Base-by-base conservation (phyloP, 768 basidiomycete species). In the Aureoboletus auriporus region DNA sequence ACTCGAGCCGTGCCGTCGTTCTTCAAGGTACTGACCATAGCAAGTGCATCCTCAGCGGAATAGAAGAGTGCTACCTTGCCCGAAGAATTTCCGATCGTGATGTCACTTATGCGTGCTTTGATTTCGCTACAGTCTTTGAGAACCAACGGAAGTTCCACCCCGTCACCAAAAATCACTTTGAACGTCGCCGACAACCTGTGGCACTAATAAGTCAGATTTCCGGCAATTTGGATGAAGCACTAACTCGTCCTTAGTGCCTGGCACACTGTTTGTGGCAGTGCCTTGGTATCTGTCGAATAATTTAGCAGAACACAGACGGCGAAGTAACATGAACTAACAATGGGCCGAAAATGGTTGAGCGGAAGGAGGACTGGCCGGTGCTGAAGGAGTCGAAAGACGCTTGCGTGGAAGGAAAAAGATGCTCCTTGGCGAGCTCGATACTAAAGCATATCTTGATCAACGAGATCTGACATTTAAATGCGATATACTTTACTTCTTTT, bases 291-390 rank as follows among this genome's bases (percentile, higher is more conserved):
- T 65, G 37, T 9, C 8, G 28, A 20, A 14, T 39, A 34, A 13
- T 45, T 63, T 31, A 62, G 36, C 10, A 42, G 8, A 12, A 35
- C 12, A 11, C 11, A 41, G 1, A 37, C 27, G 29, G 42, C 5
- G 34, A 40, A 17, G 26, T 36, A 44, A 56, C 42, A 34, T 38
- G 42, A 49, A 70, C 82, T 56, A 46, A 84, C 84, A 84, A 60
- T 44, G 81, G 79, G 17, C 82, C 83, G 55, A 86, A 86, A 26
- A 86, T 85, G 1, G 83, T 84, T n/a, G 77, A 71, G 33, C 68
- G 67, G 49, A 69, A 76, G 67, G 77, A 80, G 8, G 61, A 57
- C 4, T 67, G 48, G 13, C 45, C 9, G 1, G 56, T 23, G n/a
- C 36, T 47, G 49, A 64, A 60, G 46, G 61, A 42, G 46, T 43